A percentile compares a stretch with the other conserved stretches of the same genome.
Conservation (phyloP, 345 rosid genomes). For the Gynandropsis gynandra region DNA sequence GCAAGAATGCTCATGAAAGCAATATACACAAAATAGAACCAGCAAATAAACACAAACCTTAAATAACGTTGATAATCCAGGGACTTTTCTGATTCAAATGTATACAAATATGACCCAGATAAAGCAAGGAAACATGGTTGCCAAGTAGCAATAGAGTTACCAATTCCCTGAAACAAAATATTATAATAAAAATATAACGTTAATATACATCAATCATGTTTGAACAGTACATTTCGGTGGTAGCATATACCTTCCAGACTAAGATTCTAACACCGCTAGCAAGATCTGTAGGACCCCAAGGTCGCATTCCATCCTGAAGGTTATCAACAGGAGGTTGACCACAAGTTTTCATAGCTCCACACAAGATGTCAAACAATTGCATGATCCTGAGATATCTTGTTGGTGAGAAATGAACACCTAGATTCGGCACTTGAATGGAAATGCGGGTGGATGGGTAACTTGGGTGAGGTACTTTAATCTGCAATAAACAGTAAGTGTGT, state of each 20-base stretch:
- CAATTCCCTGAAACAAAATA: slow-evolving; percentile 67
- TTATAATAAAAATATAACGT: slow-evolving; percentile 6
- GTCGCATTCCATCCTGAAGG: slow-evolving; percentile 46
- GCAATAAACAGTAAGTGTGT: slow-evolving; percentile 20
- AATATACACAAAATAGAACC: slow-evolving; percentile 2
- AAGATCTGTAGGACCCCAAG: slow-evolving; percentile 74
- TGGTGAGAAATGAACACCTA: slow-evolving; percentile 92
- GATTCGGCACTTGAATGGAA: slow-evolving; percentile 93
- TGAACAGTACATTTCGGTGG: slow-evolving; percentile 15
- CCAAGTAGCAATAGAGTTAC: slow-evolving; percentile 89
- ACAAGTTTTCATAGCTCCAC: slow-evolving; percentile 46
- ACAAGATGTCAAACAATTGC: slow-evolving; percentile 58
- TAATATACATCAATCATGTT: slow-evolving; percentile 23
- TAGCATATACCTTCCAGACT: slow-evolving; percentile 77
- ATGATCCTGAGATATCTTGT: slow-evolving; percentile 62
- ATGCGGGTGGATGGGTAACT: slow-evolving; percentile 82
- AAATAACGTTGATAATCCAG: slow-evolving; percentile 72
- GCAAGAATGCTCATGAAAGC: slow-evolving; percentile 11
- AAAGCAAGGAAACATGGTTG: slow-evolving; percentile 81
- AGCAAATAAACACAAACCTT: slow-evolving; percentile 48
- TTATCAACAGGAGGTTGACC: slow-evolving; percentile 61
- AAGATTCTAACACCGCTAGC: slow-evolving; percentile 66
- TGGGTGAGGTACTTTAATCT: slow-evolving; percentile 88
- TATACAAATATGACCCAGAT: slow-evolving; percentile 81
- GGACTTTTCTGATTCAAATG: slow-evolving; percentile 74